Evolutionary conservation across 2,329 filamentous ascomycete species (phyloP).

Genomic region (Scorias spongiosa): DNA sequence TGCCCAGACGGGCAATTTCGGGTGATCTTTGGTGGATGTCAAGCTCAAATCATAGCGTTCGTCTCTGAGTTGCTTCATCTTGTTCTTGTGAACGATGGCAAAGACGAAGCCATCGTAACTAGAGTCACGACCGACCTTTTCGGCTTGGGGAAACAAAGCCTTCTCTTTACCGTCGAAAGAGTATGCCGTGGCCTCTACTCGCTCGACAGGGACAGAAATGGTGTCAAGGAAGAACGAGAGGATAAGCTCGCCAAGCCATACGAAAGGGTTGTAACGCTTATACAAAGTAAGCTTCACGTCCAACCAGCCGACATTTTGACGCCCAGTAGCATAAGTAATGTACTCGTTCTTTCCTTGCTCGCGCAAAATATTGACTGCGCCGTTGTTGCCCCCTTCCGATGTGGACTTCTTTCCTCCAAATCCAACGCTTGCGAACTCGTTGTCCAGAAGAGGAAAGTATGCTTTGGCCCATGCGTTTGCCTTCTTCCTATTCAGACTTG

Average conservation of each 20-base stretch:
- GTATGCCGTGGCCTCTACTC: constrained; percentile 63
- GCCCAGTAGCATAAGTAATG: constrained; percentile 72
- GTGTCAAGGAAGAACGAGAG: constrained; percentile 69
- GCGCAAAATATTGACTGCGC: constrained; percentile 51
- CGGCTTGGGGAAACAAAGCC: constrained; percentile 52
- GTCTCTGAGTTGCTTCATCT: constrained; percentile 78
- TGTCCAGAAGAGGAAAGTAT: constrained; percentile 54
- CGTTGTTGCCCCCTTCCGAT: constrained; percentile 19
- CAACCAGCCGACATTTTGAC: constrained; percentile 82
- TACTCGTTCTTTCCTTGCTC: constrained; percentile 84
- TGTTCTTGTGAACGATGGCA: constrained; percentile 86
- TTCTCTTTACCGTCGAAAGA: constrained; percentile 86
- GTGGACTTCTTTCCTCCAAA: constrained; percentile 44
- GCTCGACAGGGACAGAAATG: constrained; percentile 53
- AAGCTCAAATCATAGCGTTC: constrained; percentile 90
- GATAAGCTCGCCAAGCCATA: constrained; percentile 48
- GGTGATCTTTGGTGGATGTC: constrained; percentile 81
- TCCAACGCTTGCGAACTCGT: constrained; percentile 78
- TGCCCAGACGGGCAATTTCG: constrained; percentile 77
- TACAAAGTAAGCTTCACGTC: constrained; percentile 69
- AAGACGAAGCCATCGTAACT: constrained; percentile 83
- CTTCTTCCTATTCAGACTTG: constrained; percentile 62
- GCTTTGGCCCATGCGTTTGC: constrained; percentile 67
- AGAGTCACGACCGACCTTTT: constrained; percentile 43
- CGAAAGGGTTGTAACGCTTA: constrained; percentile 75